Conservation (phyloP, 2,329 filamentous ascomycete genomes). For the Fusarium hostae region DNA sequence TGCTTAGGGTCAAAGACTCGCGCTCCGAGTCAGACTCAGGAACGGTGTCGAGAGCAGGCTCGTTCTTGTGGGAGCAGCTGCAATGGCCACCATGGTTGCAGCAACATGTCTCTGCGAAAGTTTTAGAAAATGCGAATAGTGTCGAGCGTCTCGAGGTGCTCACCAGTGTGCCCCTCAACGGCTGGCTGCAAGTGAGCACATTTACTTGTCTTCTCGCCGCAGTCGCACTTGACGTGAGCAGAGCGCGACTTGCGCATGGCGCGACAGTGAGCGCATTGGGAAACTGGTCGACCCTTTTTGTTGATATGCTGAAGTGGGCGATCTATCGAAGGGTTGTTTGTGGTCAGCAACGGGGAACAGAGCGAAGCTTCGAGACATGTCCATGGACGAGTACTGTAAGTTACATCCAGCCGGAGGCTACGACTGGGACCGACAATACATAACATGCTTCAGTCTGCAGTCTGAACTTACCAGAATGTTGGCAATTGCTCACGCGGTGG, state of each 20-base stretch:
- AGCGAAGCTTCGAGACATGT: background rate
- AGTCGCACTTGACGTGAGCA: constrained; percentile 96
- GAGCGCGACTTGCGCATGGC: constrained; percentile 95
- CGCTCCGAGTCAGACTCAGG: constrained; percentile 71
- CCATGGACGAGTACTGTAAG: background rate
- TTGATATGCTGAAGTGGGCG: constrained; percentile 93
- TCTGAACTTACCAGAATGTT: constrained; percentile 81
- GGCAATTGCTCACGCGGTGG: constrained; percentile 98
- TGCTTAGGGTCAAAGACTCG: constrained; percentile 48
- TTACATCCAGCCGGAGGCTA: background rate
- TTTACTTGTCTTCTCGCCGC: constrained; percentile 88
- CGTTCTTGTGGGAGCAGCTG: constrained; percentile 73
- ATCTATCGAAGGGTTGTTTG: constrained; percentile 64
- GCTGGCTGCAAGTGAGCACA: constrained; percentile 69
- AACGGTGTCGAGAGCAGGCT: constrained; percentile 68
- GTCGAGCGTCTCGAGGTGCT: constrained; percentile 46
- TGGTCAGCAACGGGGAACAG: constrained; percentile 40
- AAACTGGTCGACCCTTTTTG: constrained; percentile 96
- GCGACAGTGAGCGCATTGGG: constrained; percentile 97
- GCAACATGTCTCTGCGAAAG: constrained; percentile 69
- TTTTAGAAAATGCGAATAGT: constrained; percentile 30
- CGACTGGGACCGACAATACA: background rate
- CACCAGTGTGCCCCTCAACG: constrained; percentile 69
- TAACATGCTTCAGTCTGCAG: background rate
- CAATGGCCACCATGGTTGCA: constrained; percentile 76